Evolutionary conservation across 305 asterid species (phyloP), one percentile per base, ranked within the genome.

Genomic region (Fraxinus albicans): DNA sequence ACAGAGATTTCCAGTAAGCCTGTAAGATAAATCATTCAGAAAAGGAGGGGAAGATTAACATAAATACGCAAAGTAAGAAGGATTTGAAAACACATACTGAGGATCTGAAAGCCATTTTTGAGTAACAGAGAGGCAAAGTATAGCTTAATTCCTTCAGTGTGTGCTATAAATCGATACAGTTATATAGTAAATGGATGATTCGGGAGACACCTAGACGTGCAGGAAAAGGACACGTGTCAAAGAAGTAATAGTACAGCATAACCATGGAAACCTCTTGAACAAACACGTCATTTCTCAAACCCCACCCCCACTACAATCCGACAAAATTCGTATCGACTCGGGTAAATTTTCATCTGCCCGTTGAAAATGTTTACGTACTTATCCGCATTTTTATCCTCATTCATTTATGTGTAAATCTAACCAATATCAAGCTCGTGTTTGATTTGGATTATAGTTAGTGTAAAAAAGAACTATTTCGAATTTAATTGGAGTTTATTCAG

Each of bases 1-100:
- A 82, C 89, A 89, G 88, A 0, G 84, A 82, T 84, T 90, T 90
- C 90, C 82, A 86, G 70, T 85, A 83, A n/a, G 23, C 83, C 93
- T 90, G 78, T 78, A 72, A 38, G 8, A 63, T 23, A 2, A 63
- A 63, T 8, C 9, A 63, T 21, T 19, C 3, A 63, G 7, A 38
- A 10, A 74, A 50, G 6, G 29, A 36, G 7, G 77, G 2, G 21
- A 19, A 60, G 1, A 27, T 4, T n/a, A 27, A 44, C 53, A 40
- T 40, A 1, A 9, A 21, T 21, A 19, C 70, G 8, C 9, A 58
- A 4, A 55, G 25, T 40, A 55, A 55, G 6, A 55, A 17, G 25
- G 29, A 25, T 2, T 8, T 58, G 69, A 27, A 67, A 4, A 25
- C 8, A 38, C 79, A 3, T 44, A 87, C 90, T 76, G 85, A 77